phyloP scores from a whole-genome alignment of 148 eudicot species.

The Cornus florida region DNA sequence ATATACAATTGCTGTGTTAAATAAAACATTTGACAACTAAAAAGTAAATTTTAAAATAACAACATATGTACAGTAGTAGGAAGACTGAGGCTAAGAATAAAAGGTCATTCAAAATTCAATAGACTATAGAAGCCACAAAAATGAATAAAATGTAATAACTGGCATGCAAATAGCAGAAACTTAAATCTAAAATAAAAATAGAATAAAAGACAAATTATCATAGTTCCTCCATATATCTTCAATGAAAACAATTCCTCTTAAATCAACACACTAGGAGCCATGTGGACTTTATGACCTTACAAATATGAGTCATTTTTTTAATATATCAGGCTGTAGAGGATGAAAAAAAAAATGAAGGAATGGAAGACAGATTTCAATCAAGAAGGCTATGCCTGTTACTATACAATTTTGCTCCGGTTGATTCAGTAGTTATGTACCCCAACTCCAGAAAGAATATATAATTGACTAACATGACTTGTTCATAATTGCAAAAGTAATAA shows the following conservation, averaged over 20 bases:
- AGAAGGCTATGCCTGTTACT: too few species aligned
- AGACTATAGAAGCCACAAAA: too few species aligned
- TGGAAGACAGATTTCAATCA: too few species aligned
- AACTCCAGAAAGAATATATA: not conserved
- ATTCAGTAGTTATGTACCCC: not conserved
- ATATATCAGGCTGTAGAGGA: too few species aligned
- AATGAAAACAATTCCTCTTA: not conserved
- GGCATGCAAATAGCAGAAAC: not conserved
- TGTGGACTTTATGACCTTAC: too few species aligned
- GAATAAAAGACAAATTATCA: not conserved
- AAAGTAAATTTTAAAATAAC: too few species aligned
- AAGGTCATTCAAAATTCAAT: not conserved
- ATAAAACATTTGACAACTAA: too few species aligned
- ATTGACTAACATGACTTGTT: not conserved
- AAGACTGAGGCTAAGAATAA: not conserved
- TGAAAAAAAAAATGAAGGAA: too few species aligned
- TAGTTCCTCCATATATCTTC: not conserved
- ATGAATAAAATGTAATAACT: too few species aligned
- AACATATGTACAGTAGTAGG: not conserved
- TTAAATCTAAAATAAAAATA: not conserved
- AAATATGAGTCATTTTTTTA: too few species aligned
- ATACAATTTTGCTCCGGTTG: not conserved
- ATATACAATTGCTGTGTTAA: too few species aligned
- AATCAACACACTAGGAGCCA: not conserved
- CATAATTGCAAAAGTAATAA: not conserved